Evolutionary conservation across 2,329 filamentous ascomycete genomes (phyloP), one percentile per base, ranked within the genome.

Genomic region (Byssoonygena ceratinophila): DNA sequence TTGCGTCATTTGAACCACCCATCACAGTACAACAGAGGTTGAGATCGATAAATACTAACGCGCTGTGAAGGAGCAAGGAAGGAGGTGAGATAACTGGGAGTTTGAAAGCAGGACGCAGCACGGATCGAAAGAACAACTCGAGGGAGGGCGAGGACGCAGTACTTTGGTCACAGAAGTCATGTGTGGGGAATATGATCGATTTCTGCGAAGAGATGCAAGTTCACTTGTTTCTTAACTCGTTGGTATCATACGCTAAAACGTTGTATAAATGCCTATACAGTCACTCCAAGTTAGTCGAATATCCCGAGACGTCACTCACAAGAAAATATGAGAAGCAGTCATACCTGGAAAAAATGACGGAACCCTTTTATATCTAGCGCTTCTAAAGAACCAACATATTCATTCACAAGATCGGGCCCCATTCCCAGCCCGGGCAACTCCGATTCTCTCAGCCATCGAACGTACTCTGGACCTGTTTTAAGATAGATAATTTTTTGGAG

Each of bases 401-500:
- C 73, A 46, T 72, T 68, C 51, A 75, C 69, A 51, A 74, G 66
- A 37, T 69, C 67, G 12, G 60, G 60, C 18, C 68, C 69, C 72
- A 76, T 74, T 36, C 73, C 73, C 67, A 75, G 69, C 9, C 68
- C 67, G 22, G 70, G 71, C 46, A 76, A 56, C 57, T 76, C 73
- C 22, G 66, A 67, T 43, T 63, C 63, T 23, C 71, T 66, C 32
- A 76, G 63, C 59, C 71, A 75, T 32, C 69, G 65, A 22, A 91
- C 77, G 66, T 95, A 97, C 52, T 81, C 77, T 48, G 85, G 80
- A 23, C 92, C 92, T 11, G 87, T 91, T 73, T 97, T 97, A 59
- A 80, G 77, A 65, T 96, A 91, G 57, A 98, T 92, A 32, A 80
- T 84, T 69, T 92, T 88, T 69, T 98, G 89, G 54, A 98, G 71